Evolutionary conservation across 179 eudicot species (phyloP), one percentile per base, ranked within the genome.

Genomic region (Drosera spatulata): DNA sequence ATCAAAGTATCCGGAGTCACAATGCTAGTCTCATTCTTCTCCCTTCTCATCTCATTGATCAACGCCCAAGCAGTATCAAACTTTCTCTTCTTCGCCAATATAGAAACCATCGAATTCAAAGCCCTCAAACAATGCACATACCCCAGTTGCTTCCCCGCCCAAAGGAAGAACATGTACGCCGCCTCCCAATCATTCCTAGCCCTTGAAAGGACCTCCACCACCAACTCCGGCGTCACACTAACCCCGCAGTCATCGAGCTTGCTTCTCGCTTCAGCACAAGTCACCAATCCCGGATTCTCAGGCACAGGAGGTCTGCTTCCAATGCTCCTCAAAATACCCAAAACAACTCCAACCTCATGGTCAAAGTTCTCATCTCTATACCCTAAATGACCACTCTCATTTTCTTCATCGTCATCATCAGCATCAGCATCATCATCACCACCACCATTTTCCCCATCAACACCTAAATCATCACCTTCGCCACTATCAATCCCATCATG

Each of bases 41-140:
- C 67, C 22, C 64, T 71, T 58, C 75, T 82, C 97, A 90, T 87
- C 69, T 85, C 93, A 67, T 83, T 77, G 63, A 90, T 75, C 82
- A 90, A 66, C 3, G 60, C 66, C 95, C 93, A 90, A 5, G 95
- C 90, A 15, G 88, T 87, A 65, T 87, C 93, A 56, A 90, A 90
- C 63, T 77, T 85, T 63, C 94, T 85, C 77, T 72, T 75, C 72
- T 85, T 87, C 10, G 83, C 90, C 11, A 90, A 70, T 44, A 87
- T 90, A 5, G 93, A 73, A 14, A 90, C 77, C 83, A 90, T 90
- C 0, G 82, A 82, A 73, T 90, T 87, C 66, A 79, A 87, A 7
- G 63, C 82, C 44, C 90, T 81, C 56, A 77, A 38, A 0, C 79
- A 76, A 74, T 67, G 86, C 7, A 45, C 58, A 69, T 90, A 87